phyloP scores from a whole-genome alignment of 345 rosid genomes.

The Trapa incisa region DNA sequence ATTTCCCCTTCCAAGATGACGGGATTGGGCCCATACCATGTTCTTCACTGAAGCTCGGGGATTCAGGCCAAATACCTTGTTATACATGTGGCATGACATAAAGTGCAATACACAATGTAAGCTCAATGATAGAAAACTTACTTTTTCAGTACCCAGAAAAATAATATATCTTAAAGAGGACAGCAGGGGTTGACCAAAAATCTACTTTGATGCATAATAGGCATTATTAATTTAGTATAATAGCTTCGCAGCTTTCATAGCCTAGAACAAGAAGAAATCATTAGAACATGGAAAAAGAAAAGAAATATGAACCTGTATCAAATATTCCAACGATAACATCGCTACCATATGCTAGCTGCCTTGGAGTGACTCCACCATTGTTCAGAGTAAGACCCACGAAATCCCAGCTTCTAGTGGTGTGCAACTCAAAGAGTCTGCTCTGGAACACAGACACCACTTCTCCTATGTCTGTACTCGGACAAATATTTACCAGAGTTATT shows the following conservation, averaged over 20 bases:
- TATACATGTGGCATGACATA: background rate
- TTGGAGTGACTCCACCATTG: constrained; percentile 10
- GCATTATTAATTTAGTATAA: background rate
- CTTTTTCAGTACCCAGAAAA: background rate
- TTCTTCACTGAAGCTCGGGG: constrained; percentile 44
- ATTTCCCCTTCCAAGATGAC: constrained; percentile 44
- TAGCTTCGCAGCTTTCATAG: background rate
- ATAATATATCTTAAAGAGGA: background rate
- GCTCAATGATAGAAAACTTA: background rate
- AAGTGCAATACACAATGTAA: background rate
- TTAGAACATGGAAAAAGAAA: background rate
- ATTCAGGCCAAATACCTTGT: constrained; percentile 68
- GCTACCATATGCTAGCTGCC: constrained; percentile 30
- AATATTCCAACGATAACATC: constrained; percentile 36
- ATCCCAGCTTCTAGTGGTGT: constrained; percentile 72
- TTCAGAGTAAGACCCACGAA: constrained; percentile 45
- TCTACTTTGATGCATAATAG: background rate
- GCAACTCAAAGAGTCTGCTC: constrained; percentile 36
- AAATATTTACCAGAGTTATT: background rate
- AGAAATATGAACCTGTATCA: constrained; percentile 31
- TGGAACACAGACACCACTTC: constrained; percentile 41
- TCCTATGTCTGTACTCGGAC: constrained; percentile 24
- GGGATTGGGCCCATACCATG: constrained; percentile 33
- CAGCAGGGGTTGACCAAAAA: background rate
- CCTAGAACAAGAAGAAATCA: background rate